Percentiles rank a stretch among this genome's conserved stretches.
phyloP scores from a whole-genome alignment of 805 yeast genomes.

The Phaffomyces antillensis region DNA sequence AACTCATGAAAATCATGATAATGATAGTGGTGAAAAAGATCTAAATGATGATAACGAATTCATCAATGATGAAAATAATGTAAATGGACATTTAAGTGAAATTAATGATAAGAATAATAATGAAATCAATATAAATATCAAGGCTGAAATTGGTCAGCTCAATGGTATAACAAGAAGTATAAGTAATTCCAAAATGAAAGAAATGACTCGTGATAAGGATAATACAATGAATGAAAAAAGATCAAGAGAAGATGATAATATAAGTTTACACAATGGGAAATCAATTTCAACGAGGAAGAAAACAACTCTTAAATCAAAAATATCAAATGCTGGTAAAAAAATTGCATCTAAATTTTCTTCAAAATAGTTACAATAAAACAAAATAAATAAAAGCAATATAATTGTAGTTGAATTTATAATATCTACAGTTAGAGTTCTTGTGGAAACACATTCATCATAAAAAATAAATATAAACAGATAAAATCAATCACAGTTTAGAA shows the following conservation, averaged over 20 bases:
- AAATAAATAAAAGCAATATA: too few species aligned
- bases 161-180: too few species aligned
- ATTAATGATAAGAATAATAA: not conserved
- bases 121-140: not conserved
- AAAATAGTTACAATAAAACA: not conserved
- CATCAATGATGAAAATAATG: not conserved
- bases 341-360: slow-evolving; percentile 18
- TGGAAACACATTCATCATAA: too few species aligned
- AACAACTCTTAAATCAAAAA: slow-evolving; percentile 15
- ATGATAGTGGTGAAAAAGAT: slow-evolving; percentile 15
- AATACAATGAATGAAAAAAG: slow-evolving; percentile 7
- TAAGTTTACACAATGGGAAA: slow-evolving; percentile 1
- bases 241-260: slow-evolving; percentile 11
- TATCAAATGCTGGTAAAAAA: slow-evolving; percentile 22
- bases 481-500: slow-evolving; percentile 28
- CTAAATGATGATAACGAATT: slow-evolving; percentile 5
- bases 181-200: too few species aligned
- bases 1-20: not conserved
- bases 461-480: too few species aligned
- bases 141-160: too few species aligned
- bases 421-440: too few species aligned
- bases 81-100: not conserved
- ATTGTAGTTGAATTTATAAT: too few species aligned
- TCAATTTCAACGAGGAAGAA: slow-evolving; percentile 8
- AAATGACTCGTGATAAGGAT: not conserved